These are phyloP conservation scores for Phaseolus lunatus DNA, from an alignment of 306 rosid genomes.

Conservation along the genomic window DNA sequence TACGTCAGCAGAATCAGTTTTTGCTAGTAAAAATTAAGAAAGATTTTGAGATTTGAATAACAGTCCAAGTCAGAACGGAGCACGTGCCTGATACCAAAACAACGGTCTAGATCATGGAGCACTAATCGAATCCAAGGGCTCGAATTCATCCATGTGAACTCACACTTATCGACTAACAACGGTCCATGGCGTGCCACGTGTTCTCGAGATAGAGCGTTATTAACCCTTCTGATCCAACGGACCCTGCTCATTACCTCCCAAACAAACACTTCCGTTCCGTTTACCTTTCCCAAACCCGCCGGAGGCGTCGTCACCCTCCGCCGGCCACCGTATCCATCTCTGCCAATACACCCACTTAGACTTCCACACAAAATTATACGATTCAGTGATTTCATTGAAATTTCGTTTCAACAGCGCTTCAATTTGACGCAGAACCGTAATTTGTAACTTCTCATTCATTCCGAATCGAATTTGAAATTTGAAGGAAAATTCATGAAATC, in stretches of 20 bases:
- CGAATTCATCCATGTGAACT: conserved; percentile 19
- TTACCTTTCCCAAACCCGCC: conserved; percentile 16
- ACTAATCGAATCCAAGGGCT: conserved; percentile 47
- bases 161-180: conserved; percentile 72
- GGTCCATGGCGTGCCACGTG: conserved; percentile 60
- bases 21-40: too few species aligned
- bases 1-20: too few species aligned
- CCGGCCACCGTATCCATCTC: not conserved
- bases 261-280: conserved; percentile 50
- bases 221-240: conserved; percentile 65
- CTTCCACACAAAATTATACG: not conserved
- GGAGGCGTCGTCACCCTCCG: conserved; percentile 16
- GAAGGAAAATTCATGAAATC: not conserved
- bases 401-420: conserved; percentile 15
- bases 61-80: conserved; percentile 53
- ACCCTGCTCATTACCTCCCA: conserved; percentile 49
- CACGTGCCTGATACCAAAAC: conserved; percentile 51
- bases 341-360: not conserved
- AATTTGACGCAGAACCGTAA: conserved; percentile 18
- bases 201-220: conserved; percentile 52
- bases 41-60: not conserved
- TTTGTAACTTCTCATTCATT: not conserved
- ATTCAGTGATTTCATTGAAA: not conserved
- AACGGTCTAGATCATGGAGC: conserved; percentile 52
- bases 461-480: not conserved